Base-by-base conservation (phyloP, 495 filamentous ascomycete species). In the Talaromyces adpressus region DNA sequence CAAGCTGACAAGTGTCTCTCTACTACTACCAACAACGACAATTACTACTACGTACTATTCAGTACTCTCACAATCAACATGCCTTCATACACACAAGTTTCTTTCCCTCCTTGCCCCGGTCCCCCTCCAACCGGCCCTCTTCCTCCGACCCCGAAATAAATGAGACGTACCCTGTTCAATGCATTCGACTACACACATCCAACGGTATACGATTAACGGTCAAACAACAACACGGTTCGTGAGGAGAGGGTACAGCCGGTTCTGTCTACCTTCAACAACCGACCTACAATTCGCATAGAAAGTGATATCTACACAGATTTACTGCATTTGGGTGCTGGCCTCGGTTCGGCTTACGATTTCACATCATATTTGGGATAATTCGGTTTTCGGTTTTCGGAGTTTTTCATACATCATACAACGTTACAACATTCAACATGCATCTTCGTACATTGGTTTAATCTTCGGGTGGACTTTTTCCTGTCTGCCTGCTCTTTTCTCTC, bases 81-180 rank as follows among this genome's bases (percentile, higher is more conserved):
- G 86, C 85, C 86, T 82, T 81, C 80, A 70, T 82, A 89, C 77
- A 85, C 85, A 70, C 83, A 87, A 59, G 85, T 85, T 69, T 82
- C 85, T 66, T 87, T 92, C 66, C 90, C 90, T 81, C 90, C 90
- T 67, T 92, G 89, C 84, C 90, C 90, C 4, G 90, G 90, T 69
- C 90, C 90, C 65, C 90, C 90, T 71, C 90, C 90, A 41, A 90
- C 86, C 77, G 84, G 90, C 64, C 90, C 90, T 77, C 87, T 93
- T 20, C 90, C 90, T 72, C 89, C 89, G 72, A 83, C 91, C 41
- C 90, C 90, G 70, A 90, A 90, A 80, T 85, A 88, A 74, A 81
- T 56, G 59, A 56, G 11, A 14, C 27, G 11, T 27, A 4, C 20
- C 52, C 22, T 29, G 20, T 29, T 27, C 52, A 23, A 56, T 14